phyloP scores from a whole-genome alignment of 2,329 filamentous ascomycete species.

The Dissoconium aciculare region DNA sequence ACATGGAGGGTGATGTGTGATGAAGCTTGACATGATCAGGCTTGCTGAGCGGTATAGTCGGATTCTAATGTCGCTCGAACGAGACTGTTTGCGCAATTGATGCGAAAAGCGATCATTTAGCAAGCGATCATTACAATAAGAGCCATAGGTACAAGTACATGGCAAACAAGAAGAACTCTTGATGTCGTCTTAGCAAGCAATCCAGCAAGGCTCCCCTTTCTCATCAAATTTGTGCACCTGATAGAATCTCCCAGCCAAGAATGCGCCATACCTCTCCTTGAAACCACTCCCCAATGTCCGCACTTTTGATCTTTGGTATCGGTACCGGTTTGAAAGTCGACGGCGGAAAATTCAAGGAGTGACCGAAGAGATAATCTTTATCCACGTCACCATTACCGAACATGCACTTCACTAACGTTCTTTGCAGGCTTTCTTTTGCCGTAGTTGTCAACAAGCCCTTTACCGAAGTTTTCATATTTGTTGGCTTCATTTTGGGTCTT shows the following conservation, averaged over 20 bases:
- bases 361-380: slow-evolving; percentile 26
- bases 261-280: slow-evolving; percentile 41
- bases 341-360: slow-evolving; percentile 29
- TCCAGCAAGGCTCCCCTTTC: not conserved
- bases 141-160: too few relatives aligned
- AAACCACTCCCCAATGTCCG: slow-evolving; percentile 38
- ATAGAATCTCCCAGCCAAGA: slow-evolving; percentile 42
- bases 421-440: slow-evolving; percentile 31
- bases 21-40: too few relatives aligned
- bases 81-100: too few relatives aligned
- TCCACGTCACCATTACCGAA: slow-evolving; percentile 24
- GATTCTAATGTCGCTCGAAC: too few relatives aligned
- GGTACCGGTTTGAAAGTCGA: slow-evolving; percentile 13
- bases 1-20: slow-evolving; percentile 62
- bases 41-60: too few relatives aligned
- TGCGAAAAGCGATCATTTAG: too few relatives aligned
- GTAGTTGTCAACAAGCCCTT: slow-evolving; percentile 23
- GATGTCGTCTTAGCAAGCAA: too few relatives aligned
- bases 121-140: too few relatives aligned
- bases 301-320: slow-evolving; percentile 26
- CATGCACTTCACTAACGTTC: slow-evolving; percentile 31
- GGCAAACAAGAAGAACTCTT: too few relatives aligned
- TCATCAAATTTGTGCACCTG: slow-evolving; percentile 10
- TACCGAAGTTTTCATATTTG: slow-evolving; percentile 17
- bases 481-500: slow-evolving; percentile 13